Evolutionary conservation across 2,329 filamentous ascomycete species (phyloP), one percentile per base, ranked within the genome.

Genomic region (Lachnellula arida): DNA sequence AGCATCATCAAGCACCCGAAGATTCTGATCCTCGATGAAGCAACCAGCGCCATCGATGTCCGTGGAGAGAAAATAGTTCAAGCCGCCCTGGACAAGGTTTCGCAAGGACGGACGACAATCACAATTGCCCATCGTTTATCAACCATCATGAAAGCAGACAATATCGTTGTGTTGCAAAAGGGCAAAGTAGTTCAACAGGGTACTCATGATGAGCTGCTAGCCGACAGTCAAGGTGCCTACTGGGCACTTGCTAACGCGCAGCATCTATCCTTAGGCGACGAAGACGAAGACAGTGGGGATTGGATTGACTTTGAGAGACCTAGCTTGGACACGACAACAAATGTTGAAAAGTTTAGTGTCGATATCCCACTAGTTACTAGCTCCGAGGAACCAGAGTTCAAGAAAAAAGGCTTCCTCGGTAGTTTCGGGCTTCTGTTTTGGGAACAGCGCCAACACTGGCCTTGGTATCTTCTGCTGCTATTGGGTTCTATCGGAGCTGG

Each of bases 81-180:
- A 63, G 70, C 73, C 42, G 80, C 80, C 1, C 71, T 84, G 12
- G 76, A 78, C 55, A 73, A 74, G 15, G 74, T 84, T 0, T 81
- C 80, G 0, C 70, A 73, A 43, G 76, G 77, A 32, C 74, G 83
- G 17, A 87, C 84, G 0, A 86, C 83, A 0, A 81, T 87, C 48
- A 76, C 81, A 8, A 84, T 87, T 56, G 82, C 83, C 17, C 63
- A 91, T 70, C 78, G 87, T 3, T 75, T 91, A 2, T 88, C 86
- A 0, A 91, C 88, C 73, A 78, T 91, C 65, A 86, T 85, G 69
- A 83, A 87, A 60, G 89, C 90, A 3, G 87, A 95, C 66, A 82
- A 84, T 39, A 95, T 95, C 53, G 76, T 91, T 7, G 90, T 95
- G 0, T 71, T 95, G 52, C 79, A 88, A 58, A 82, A 86, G 57